Evolutionary conservation across 2,329 filamentous ascomycete genomes (phyloP).

Genomic region (Fusarium sp.): DNA sequence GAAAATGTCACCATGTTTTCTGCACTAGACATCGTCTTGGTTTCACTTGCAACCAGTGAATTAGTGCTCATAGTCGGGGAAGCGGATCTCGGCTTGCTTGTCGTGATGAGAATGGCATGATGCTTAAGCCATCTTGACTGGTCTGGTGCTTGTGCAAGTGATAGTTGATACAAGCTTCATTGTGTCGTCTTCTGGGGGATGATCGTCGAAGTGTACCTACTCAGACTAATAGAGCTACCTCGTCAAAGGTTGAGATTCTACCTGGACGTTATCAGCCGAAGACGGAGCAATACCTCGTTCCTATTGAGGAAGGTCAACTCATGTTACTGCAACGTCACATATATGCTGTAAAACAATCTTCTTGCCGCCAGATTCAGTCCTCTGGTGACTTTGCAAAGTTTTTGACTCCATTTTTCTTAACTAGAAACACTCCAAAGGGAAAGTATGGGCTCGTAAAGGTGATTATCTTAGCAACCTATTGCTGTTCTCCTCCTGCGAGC

Average conservation of each 20-base stretch:
- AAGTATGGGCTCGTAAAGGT: neutral
- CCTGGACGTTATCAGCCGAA: neutral
- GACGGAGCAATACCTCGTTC: neutral
- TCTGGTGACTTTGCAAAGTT: neutral
- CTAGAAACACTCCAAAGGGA: neutral
- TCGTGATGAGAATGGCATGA: neutral
- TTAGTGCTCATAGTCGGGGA: neutral
- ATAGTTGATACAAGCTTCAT: neutral
- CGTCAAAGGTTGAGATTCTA: neutral
- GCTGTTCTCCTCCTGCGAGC: neutral
- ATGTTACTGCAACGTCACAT: neutral
- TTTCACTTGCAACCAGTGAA: neutral
- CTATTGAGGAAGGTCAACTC: neutral
- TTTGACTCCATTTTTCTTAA: neutral
- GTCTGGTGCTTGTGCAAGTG: neutral
- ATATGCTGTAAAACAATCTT: neutral
- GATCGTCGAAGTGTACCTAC: neutral
- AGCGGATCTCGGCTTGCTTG: neutral
- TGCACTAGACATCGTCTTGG: neutral
- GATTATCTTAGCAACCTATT: neutral
- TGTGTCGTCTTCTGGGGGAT: neutral
- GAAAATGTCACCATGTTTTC: neutral
- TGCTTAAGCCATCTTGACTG: neutral
- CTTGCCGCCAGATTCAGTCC: neutral
- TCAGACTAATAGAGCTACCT: neutral